Percentiles rank a stretch among this genome's conserved stretches.
phyloP scores from a whole-genome alignment of 1,284 basidiomycete species.

The Schizopora paradoxa region DNA sequence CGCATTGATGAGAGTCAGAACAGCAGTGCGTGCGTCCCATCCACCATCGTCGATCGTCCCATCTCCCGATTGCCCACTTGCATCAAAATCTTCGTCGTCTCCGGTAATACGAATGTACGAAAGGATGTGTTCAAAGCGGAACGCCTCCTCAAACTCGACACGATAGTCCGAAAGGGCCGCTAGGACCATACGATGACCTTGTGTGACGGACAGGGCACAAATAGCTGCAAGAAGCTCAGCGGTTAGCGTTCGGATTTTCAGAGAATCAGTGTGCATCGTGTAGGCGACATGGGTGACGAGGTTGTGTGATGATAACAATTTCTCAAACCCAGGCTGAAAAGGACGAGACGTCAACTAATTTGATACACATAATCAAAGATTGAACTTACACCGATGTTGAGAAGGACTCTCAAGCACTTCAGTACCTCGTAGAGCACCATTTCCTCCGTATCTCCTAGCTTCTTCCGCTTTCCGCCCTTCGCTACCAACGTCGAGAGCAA shows the following conservation, averaged over 20 bases:
- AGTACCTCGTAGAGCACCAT: constrained; percentile 67
- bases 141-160: constrained; percentile 64
- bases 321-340: constrained; percentile 63
- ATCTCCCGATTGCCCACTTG: constrained; percentile 35
- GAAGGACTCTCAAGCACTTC: constrained; percentile 75
- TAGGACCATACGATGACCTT: constrained; percentile 73
- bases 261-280: constrained; percentile 59
- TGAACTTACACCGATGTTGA: constrained; percentile 76
- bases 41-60: constrained; percentile 63
- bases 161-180: constrained; percentile 78
- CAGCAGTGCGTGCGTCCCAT: constrained; percentile 80
- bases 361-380: background rate
- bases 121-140: constrained; percentile 78
- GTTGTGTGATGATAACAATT: constrained; percentile 59
- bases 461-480: constrained; percentile 54
- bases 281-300: constrained; percentile 74
- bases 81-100: constrained; percentile 31
- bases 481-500: constrained; percentile 57
- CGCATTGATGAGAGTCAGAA: constrained; percentile 78
- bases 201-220: constrained; percentile 66
- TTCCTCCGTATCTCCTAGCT: constrained; percentile 59
- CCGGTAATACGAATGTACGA: constrained; percentile 49
- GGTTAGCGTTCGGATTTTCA: constrained; percentile 67
- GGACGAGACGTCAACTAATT: constrained; percentile 11
- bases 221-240: constrained; percentile 82